A percentile compares a stretch with the other conserved stretches of the same genome.
Evolutionary conservation across 1,284 basidiomycete genomes (phyloP).

Genomic region (Cerrena zonata): DNA sequence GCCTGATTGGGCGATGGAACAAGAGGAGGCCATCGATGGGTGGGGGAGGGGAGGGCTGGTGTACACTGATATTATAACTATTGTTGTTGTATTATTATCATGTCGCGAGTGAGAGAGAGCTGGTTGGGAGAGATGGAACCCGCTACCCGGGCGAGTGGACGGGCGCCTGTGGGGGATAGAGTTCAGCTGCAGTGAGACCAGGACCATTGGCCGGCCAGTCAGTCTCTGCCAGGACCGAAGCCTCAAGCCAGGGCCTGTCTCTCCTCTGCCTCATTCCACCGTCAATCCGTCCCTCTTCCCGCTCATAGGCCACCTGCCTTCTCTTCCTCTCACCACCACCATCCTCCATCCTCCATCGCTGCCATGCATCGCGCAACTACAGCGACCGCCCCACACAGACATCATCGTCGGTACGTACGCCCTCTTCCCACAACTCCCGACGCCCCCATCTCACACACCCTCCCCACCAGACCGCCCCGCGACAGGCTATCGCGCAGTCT

Average conservation of each 20-base stretch:
- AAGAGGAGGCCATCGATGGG: constrained; percentile 14
- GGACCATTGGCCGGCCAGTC: background rate
- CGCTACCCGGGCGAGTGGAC: background rate
- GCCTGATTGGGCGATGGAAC: constrained; percentile 7
- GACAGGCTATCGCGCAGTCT: constrained; percentile 58
- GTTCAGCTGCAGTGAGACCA: background rate
- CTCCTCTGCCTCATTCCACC: background rate
- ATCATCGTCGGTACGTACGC: constrained; percentile 34
- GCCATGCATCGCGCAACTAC: constrained; percentile 25
- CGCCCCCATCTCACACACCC: constrained; percentile 19
- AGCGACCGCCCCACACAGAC: constrained; percentile 23
- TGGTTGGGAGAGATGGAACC: background rate
- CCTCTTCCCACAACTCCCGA: constrained; percentile 19
- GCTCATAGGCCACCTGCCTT: background rate
- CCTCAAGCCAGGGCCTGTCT: no score
- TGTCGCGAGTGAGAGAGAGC: background rate
- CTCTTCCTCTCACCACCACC: constrained; percentile 4
- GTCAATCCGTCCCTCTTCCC: background rate
- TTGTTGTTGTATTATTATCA: background rate
- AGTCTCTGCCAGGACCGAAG: background rate
- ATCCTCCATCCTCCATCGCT: constrained; percentile 17
- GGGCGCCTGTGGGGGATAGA: background rate
- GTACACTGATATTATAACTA: background rate
- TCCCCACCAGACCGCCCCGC: constrained; percentile 49
- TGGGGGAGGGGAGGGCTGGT: background rate